Evolutionary conservation across 2,329 filamentous ascomycete species (phyloP).

Genomic region (Arthrocladium fulminans): DNA sequence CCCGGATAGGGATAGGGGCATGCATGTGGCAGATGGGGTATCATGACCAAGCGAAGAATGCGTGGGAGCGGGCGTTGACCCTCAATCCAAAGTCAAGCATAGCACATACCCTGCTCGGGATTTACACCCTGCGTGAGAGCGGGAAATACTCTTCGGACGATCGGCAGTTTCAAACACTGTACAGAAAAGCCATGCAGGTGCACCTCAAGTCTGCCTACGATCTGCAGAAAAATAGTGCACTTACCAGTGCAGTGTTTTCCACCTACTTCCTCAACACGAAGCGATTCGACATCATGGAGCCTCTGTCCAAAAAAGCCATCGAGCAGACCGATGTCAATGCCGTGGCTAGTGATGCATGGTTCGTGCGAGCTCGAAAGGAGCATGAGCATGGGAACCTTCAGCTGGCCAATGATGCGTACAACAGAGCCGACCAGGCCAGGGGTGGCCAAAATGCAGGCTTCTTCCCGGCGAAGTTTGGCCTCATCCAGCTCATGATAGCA

Average conservation of each 20-base stretch:
- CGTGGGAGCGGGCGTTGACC: conserved; percentile 76
- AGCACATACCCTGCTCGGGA: conserved; percentile 78
- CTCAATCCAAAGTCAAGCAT: conserved; percentile 72
- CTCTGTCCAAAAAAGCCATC: conserved; percentile 83
- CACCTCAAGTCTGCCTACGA: conserved; percentile 94
- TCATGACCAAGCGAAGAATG: conserved; percentile 81
- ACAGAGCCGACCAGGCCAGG: conserved; percentile 79
- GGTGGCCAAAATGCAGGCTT: conserved; percentile 87
- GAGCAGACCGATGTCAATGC: conserved; percentile 93
- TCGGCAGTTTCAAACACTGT: conserved; percentile 72
- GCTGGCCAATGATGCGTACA: conserved; percentile 77
- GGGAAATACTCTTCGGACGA: conserved; percentile 74
- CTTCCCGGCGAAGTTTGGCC: conserved; percentile 87
- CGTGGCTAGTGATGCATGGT: conserved; percentile 96
- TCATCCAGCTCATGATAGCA: conserved; percentile 77
- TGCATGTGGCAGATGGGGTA: conserved; percentile 95
- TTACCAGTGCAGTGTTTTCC: conserved; percentile 85
- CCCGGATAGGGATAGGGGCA: conserved; percentile 88
- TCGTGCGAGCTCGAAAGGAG: conserved; percentile 81
- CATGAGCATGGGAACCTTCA: conserved; percentile 70
- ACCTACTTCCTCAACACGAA: conserved; percentile 81
- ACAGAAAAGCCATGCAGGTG: conserved; percentile 88
- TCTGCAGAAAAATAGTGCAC: conserved; percentile 77
- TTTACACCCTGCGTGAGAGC: conserved; percentile 83
- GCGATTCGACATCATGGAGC: conserved; percentile 70